Base-by-base conservation (phyloP, 2,329 filamentous ascomycete species). In the Penicillium rolfsii region DNA sequence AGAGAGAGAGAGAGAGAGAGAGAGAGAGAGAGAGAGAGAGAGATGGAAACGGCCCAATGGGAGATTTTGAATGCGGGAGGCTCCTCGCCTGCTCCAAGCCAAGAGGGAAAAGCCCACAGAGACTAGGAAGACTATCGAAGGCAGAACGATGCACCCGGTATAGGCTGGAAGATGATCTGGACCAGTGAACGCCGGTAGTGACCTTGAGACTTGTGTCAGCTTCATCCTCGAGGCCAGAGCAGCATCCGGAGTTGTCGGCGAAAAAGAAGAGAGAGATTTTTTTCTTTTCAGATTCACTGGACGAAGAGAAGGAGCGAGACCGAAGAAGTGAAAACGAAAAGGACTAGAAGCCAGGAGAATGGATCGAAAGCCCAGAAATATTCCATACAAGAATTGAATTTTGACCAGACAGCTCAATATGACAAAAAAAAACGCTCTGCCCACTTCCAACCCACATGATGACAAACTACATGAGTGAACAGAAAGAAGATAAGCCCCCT, bases 301-400 rank as follows among this genome's bases (percentile, higher is more conserved):
- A 30, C 19, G 14, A 48, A 50, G 28, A 22, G 5, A n/a, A 35
- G n/a, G 28, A 49, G 28, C 35, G 36, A 28, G 19, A 52, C 40
- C 11, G 8, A 6, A 14, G n/a, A 19, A 49, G 26, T 53, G 57
- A 56, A 61, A 61, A 58, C 55, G 12, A 62, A 46, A 59, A 57
- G 43, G 55, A 59, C 40, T 48, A 52, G 55, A 41, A 40, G 52
- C 38, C 46, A 62, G 61, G 58, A 60, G 64, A 46, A 52, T 63
- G 22, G 58, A 65, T 64, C 62, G 58, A 46, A 43, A 59, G 61
- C 41, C 50, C 50, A 59, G 60, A 63, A 58, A 67, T 64, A 69
- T 66, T 62, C 64, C 66, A 65, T 68, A 69, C 66, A 70, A 67
- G 62, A 68, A 70, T 68, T 67, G 66, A 64, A 66, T 70, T 70